Percentiles rank a stretch among this genome's conserved stretches.
These are phyloP conservation scores for Kondoa malvinella DNA, from an alignment of 768 basidiomycete genomes.

Conservation along the genomic window DNA sequence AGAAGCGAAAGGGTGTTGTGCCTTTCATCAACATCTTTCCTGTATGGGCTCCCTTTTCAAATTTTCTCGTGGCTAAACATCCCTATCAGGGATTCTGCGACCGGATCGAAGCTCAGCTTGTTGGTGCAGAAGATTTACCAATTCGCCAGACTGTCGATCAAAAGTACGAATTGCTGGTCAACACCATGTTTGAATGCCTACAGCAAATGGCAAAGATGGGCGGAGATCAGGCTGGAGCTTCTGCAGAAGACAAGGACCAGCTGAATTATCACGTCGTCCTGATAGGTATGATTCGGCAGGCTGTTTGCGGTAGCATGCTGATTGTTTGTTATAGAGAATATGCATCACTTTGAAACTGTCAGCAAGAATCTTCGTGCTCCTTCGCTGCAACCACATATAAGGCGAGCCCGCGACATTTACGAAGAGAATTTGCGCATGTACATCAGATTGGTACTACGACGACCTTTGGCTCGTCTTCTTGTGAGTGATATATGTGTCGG, in stretches of 20 bases:
- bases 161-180: conserved; percentile 74
- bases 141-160: conserved; percentile 59
- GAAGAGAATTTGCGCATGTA: conserved; percentile 77
- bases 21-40: conserved; percentile 89
- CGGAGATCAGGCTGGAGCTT: conserved; percentile 44
- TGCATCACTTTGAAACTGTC: conserved; percentile 82
- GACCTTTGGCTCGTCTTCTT: conserved; percentile 71
- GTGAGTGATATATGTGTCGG: conserved; percentile 33
- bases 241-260: conserved; percentile 79
- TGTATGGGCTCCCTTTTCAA: conserved; percentile 27
- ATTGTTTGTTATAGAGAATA: conserved; percentile 52
- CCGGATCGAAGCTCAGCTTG: conserved; percentile 66
- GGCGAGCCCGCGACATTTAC: conserved; percentile 63
- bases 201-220: conserved; percentile 94
- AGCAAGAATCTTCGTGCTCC: conserved; percentile 51
- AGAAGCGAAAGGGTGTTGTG: conserved; percentile 79
- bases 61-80: neutral
- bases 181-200: conserved; percentile 76
- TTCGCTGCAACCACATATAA: conserved; percentile 47
- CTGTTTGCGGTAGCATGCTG: neutral
- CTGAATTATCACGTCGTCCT: conserved; percentile 90
- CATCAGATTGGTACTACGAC: conserved; percentile 64
- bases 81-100: conserved; percentile 44
- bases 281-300: conserved; percentile 48
- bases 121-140: conserved; percentile 54